Evolutionary conservation across 2,329 filamentous ascomycete genomes (phyloP), one percentile per base, ranked within the genome.

Genomic region (Eurotiales sp.): DNA sequence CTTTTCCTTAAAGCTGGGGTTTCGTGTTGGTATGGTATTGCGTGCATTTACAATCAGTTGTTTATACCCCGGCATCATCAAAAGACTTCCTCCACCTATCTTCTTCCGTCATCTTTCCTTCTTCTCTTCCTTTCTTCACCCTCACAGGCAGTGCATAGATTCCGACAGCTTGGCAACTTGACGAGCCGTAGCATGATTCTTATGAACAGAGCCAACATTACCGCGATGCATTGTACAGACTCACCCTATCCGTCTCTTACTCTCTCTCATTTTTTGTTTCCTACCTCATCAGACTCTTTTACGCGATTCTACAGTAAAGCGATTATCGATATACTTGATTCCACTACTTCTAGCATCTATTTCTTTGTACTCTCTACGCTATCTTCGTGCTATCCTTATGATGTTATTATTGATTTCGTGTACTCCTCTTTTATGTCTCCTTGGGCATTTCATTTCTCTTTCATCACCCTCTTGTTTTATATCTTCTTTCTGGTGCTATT

Each of bases 41-140:
- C 46, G 50, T 61, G 55, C 62, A 60, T 62, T 63, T 62, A 55
- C 57, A n/a, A n/a, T n/a, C n/a, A 63, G 60, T 62, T 61, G 61
- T 65, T 62, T 63, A 64, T 62, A 62, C 63, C 59, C 55, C 52
- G 50, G 48, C 52, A 55, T 44, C 54, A 61, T 61, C 60, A 57
- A 55, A 55, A 58, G 49, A 59, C 59, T 59, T 53, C 44, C 52
- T 60, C 51, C 54, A 52, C 58, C 15, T 50, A 14, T 52, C 51
- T 52, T 52, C 52, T 41, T 50, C 43, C 53, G 36, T 51, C 36
- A 23, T 37, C 46, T 17, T 36, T 25, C 43, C 49, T 54, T 39
- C 15, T 29, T 39, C 19, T 40, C 21, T 37, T 43, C 37, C 32
- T 12, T 44, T 46, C 12, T 29, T 25, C 12, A 21, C 14, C 36